phyloP scores from a whole-genome alignment of 164 flowering plant species.

The Cinnamomum chago region DNA sequence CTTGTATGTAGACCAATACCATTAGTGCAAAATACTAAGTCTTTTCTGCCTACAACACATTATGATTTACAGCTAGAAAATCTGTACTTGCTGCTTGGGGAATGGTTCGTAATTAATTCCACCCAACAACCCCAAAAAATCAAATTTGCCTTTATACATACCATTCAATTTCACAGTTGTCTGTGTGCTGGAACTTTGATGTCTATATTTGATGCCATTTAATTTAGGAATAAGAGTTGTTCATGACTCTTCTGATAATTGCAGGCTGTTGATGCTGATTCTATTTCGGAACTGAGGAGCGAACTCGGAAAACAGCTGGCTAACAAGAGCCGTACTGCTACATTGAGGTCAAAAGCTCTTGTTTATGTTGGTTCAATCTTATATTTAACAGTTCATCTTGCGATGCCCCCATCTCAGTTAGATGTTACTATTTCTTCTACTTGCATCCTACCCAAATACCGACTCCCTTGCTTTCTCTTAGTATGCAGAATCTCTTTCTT shows the following conservation, averaged over 20 bases:
- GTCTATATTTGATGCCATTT: neutral
- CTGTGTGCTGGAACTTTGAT: neutral
- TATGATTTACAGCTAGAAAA: neutral
- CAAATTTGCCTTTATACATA: neutral
- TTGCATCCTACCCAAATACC: too few species aligned
- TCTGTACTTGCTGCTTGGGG: neutral
- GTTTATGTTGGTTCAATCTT: neutral
- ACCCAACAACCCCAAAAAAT: neutral
- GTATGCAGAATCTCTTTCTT: too few species aligned
- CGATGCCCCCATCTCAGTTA: neutral
- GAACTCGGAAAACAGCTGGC: conserved; percentile 88
- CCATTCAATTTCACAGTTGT: neutral
- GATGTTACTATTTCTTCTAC: too few species aligned
- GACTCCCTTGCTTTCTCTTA: too few species aligned
- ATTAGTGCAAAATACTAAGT: neutral
- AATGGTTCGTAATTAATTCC: neutral
- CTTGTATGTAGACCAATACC: too few species aligned
- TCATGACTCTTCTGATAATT: neutral
- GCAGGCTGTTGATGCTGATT: conserved; percentile 83
- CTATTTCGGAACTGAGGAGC: conserved; percentile 66
- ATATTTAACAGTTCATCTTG: neutral
- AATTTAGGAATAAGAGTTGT: neutral
- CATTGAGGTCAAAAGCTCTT: conserved; percentile 40
- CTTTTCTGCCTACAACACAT: neutral
- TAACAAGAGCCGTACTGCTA: conserved; percentile 46